Evolutionary conservation across 2,329 filamentous ascomycete genomes (phyloP).

Genomic region (Penicillium corylophilum): DNA sequence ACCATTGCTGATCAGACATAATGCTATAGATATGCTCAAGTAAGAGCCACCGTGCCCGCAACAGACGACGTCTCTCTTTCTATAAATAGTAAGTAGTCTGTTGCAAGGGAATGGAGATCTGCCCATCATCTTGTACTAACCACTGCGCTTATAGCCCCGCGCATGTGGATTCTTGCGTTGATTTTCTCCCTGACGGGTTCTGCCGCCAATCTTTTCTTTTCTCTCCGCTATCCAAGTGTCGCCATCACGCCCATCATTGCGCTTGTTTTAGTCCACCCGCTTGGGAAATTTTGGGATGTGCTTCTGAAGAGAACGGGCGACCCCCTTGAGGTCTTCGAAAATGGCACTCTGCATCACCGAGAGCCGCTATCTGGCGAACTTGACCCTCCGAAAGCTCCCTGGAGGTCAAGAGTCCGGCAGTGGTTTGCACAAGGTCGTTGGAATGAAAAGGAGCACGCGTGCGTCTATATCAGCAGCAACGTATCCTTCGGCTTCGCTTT

Average conservation of each 20-base stretch:
- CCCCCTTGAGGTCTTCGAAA: slow-evolving; percentile 56
- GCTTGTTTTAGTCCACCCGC: slow-evolving; percentile 68
- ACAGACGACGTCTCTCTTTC: slow-evolving; percentile 75
- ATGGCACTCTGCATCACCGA: slow-evolving; percentile 56
- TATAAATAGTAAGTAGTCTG: slow-evolving; percentile 60
- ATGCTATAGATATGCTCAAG: slow-evolving; percentile 61
- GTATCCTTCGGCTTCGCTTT: slow-evolving; percentile 88
- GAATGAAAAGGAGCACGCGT: slow-evolving; percentile 88
- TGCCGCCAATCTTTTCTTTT: slow-evolving; percentile 67
- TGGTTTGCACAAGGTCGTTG: slow-evolving; percentile 79
- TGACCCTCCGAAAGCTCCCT: slow-evolving; percentile 20
- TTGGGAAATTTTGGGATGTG: slow-evolving; percentile 77
- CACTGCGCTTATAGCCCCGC: slow-evolving; percentile 53
- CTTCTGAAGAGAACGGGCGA: slow-evolving; percentile 62
- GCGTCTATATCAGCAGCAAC: slow-evolving; percentile 86
- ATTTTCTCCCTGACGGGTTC: slow-evolving; percentile 79
- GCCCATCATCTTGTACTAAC: slow-evolving; percentile 2
- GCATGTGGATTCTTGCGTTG: slow-evolving; percentile 81
- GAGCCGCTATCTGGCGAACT: slow-evolving; percentile 23
- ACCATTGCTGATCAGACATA: background rate
- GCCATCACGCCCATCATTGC: slow-evolving; percentile 81
- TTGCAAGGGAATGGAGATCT: background rate
- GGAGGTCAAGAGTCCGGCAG: slow-evolving; percentile 54
- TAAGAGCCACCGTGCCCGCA: slow-evolving; percentile 74
- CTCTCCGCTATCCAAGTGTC: slow-evolving; percentile 84